phyloP scores from a whole-genome alignment of 2,329 filamentous ascomycete species.

The Hymenoscyphus occultus region DNA sequence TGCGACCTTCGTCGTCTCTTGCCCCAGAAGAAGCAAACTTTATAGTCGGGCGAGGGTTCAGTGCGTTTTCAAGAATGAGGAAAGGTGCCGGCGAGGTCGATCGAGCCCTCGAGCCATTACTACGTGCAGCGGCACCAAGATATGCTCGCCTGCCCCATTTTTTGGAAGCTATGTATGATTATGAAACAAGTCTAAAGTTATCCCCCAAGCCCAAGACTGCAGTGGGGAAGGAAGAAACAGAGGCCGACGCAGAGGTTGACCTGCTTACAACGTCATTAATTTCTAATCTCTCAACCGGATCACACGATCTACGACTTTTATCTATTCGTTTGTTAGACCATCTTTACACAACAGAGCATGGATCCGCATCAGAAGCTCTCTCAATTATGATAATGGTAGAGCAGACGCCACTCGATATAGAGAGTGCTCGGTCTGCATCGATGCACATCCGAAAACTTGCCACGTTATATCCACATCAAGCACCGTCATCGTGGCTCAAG shows the following conservation, averaged over 20 bases:
- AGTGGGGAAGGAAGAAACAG: slow-evolving; percentile 16
- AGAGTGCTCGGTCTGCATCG: slow-evolving; percentile 72
- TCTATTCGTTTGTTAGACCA: slow-evolving; percentile 70
- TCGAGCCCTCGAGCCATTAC: slow-evolving; percentile 57
- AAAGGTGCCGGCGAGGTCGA: slow-evolving; percentile 57
- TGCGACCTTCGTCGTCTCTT: slow-evolving; percentile 58
- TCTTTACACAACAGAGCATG: slow-evolving; percentile 50
- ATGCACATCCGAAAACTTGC: slow-evolving; percentile 79
- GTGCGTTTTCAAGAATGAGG: slow-evolving; percentile 66
- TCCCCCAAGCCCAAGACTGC: slow-evolving; percentile 19
- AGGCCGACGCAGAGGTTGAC: slow-evolving; percentile 53
- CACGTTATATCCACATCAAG: slow-evolving; percentile 54
- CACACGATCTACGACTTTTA: slow-evolving; percentile 68
- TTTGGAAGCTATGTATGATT: slow-evolving; percentile 59
- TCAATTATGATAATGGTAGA: slow-evolving; percentile 75
- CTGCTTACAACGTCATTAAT: slow-evolving; percentile 63
- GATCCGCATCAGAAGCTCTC: slow-evolving; percentile 50
- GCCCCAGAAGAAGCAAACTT: slow-evolving; percentile 66
- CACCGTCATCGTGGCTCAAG: slow-evolving; percentile 62
- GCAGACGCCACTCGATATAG: slow-evolving; percentile 71
- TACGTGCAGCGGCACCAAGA: slow-evolving; percentile 63
- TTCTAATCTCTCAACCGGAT: slow-evolving; percentile 70
- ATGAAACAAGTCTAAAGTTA: slow-evolving; percentile 41
- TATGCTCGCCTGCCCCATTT: slow-evolving; percentile 67
- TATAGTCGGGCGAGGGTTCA: slow-evolving; percentile 72